These are phyloP conservation scores for Cyberlindnera lachancei DNA, from an alignment of 805 yeast species.

Conservation along the genomic window DNA sequence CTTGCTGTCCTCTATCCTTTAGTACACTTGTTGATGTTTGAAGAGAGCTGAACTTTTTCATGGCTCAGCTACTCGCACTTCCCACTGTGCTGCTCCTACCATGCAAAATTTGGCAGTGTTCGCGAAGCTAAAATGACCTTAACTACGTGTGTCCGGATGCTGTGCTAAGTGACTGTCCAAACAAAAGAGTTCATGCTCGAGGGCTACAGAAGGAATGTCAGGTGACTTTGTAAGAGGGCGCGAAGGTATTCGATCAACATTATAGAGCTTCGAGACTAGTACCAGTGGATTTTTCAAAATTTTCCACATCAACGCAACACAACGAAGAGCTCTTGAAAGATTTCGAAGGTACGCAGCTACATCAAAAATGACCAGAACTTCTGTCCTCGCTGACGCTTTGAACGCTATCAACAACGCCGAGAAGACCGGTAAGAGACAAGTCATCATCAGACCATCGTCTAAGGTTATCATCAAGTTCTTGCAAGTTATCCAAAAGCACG, in stretches of 20 bases:
- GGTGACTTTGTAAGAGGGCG: constrained; percentile 7
- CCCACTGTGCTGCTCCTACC: not conserved
- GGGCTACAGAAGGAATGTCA: constrained; percentile 1
- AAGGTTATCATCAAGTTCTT: constrained; percentile 96
- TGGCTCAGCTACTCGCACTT: constrained; percentile 1
- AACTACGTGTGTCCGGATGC: not conserved
- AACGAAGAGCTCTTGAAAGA: not conserved
- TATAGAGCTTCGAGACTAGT: constrained; percentile 3
- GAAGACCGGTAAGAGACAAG: constrained; percentile 99
- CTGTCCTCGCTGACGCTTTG: constrained; percentile 97
- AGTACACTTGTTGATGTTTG: not conserved
- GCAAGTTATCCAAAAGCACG: constrained; percentile 96
- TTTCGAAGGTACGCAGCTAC: constrained; percentile 2
- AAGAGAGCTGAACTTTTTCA: constrained; percentile 23
- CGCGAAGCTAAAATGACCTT: constrained; percentile 4
- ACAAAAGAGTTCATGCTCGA: not conserved
- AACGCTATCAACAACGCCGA: constrained; percentile 98
- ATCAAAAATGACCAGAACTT: constrained; percentile 85
- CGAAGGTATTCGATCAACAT: not conserved
- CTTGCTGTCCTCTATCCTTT: constrained; percentile 12
- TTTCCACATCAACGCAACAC: constrained; percentile 9
- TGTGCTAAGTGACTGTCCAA: not conserved
- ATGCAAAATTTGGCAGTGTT: constrained; percentile 1
- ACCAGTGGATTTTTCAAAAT: constrained; percentile 14
- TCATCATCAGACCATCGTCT: constrained; percentile 95